These are phyloP conservation scores for Jatropha multifida DNA, from an alignment of 441 rosid species.

Conservation along the genomic window DNA sequence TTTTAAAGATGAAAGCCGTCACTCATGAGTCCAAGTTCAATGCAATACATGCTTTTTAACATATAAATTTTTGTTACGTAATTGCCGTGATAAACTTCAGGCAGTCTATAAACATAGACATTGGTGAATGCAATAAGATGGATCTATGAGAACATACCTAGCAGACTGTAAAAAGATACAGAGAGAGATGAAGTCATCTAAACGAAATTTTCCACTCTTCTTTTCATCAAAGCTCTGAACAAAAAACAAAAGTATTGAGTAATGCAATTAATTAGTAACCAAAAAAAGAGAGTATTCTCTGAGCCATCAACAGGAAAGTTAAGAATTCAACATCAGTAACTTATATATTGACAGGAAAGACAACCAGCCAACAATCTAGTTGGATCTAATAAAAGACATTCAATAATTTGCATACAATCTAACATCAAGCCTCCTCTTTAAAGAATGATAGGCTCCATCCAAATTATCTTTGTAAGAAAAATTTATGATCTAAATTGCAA, in stretches of 20 bases:
- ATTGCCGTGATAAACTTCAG: too few species aligned
- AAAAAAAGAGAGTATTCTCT: not conserved
- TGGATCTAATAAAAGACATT: not conserved
- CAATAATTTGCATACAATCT: not conserved
- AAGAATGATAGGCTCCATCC: not conserved
- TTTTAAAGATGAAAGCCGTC: not conserved
- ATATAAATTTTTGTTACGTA: not conserved
- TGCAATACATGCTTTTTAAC: not conserved
- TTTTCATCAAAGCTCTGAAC: conserved; percentile 62
- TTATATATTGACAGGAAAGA: not conserved
- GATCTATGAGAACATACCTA: conserved; percentile 34
- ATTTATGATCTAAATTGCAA: not conserved
- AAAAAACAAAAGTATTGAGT: conserved; percentile 13
- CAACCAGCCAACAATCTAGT: not conserved
- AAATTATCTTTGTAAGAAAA: not conserved
- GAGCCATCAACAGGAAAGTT: not conserved
- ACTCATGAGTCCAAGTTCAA: not conserved
- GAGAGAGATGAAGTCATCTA: conserved; percentile 68
- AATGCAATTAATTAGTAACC: not conserved
- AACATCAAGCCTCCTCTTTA: conserved; percentile 6
- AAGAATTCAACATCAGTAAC: not conserved
- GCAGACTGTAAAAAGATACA: conserved; percentile 71
- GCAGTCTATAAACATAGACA: too few species aligned
- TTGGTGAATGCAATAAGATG: not conserved
- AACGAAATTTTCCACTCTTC: conserved; percentile 60